Base-by-base conservation (phyloP, 2,329 filamentous ascomycete species). In the Aureobasidium leucospermi region DNA sequence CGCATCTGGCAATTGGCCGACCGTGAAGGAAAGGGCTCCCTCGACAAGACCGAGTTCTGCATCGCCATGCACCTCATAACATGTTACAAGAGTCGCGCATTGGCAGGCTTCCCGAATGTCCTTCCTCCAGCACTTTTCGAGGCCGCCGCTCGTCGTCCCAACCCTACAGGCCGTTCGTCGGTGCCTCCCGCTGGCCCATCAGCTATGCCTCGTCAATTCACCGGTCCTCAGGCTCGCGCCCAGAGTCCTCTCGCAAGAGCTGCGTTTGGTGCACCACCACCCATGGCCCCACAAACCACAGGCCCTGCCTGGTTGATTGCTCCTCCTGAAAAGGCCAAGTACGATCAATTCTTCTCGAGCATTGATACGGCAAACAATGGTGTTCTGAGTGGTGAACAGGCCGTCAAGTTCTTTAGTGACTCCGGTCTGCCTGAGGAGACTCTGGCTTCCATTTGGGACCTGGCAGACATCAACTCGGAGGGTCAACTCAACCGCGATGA, bases 41-140 rank as follows among this genome's bases (percentile, higher is more conserved):
- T 99, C 38, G 88, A 92, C 60, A 81, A 86, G 67, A 93, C 91
- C 13, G 94, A 97, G 68, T 99, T 99, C 71, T 89, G 96, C 70
- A 95, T 99, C 69, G 94, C 94, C 47, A 99, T 99, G 94, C 94
- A 99, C 73, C 79, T 99, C 62, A 81, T 99, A 63, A 93, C 90
- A 13, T 96, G 91, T 11, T 90, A 90, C 76, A 96, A 96, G 78
- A 88, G 86, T 11, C 89, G 91, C 23, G 81, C 85, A 32, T 81
- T 99, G 72, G 86, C 90, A 64, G 85, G 83, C 19, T 80, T 97
- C 60, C 94, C 94, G 1, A 87, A 79, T 62, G 84, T 88, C 29
- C 81, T 99, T 2, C 94, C 94, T 6, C 85, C 89, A 11, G 89
- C 87, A 10, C 78, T 99, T 5, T 96, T 95, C 69, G 94, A 99